Evolutionary conservation across 495 filamentous ascomycete genomes (phyloP), one percentile per base, ranked within the genome.

Genomic region (Cryomyces minteri): DNA sequence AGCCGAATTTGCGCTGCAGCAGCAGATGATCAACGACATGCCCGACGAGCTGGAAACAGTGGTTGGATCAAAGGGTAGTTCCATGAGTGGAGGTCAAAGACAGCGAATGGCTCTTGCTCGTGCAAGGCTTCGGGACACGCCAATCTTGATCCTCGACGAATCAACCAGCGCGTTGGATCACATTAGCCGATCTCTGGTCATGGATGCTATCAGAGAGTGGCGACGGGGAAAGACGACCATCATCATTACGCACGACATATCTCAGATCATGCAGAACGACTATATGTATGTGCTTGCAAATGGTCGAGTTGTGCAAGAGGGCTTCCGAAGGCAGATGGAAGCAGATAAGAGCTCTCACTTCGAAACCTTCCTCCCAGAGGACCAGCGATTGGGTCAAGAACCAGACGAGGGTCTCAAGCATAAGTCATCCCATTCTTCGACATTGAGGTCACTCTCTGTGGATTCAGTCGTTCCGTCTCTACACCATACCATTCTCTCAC

Each of bases 201-300:
- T 68, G 50, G 52, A 60, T 32, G 55, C 58, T 6, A 62, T 67
- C 18, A 53, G 65, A 32, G 44, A 44, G 9, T 67, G 61, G 64
- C 52, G 65, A 41, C 9, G 43, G 12, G 63, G 60, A 11, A 63
- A 60, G 50, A 66, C 61, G 4, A 68, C 62, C 6, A 61, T 67
- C 37, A 49, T 67, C 43, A 64, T 67, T 54, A 95, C 90, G 0
- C 90, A 96, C 53, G 86, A 96, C 49, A 77, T 86, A 41, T 72
- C 78, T 0, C 82, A 92, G 43, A 92, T 98, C 33, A 62, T 62
- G 28, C 68, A 74, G 0, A 51, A 75, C 12, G 87, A 95, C 45
- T 88, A 77, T 54, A 71, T 88, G 2, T 95, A 90, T 48, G 70
- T 94, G 1, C 60, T 98, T 41, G 80, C 92, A 39, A 56, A 77